A percentile compares a stretch with the other conserved stretches of the same genome.
These are phyloP conservation scores for Dactylonectria estremocensis DNA, from an alignment of 2,329 filamentous ascomycete species.

Conservation along the genomic window DNA sequence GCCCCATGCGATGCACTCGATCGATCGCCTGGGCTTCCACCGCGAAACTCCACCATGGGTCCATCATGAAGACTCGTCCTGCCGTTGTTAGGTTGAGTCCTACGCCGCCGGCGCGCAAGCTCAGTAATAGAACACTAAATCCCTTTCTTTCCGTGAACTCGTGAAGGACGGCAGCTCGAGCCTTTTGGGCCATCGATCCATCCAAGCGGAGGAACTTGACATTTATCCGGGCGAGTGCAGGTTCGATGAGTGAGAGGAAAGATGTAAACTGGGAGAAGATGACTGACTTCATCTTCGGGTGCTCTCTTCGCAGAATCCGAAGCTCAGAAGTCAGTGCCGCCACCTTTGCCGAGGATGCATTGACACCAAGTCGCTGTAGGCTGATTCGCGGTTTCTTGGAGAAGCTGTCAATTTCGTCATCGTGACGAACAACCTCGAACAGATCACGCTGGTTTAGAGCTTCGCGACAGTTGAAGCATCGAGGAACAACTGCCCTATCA, in stretches of 20 bases:
- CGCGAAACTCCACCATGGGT: slow-evolving; percentile 99
- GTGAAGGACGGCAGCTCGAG: slow-evolving; percentile 82
- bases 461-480: slow-evolving; percentile 93
- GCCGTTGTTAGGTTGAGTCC: slow-evolving; percentile 93
- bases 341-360: slow-evolving; percentile 89
- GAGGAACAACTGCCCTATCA: slow-evolving; percentile 80
- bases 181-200: slow-evolving; percentile 89
- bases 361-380: slow-evolving; percentile 72
- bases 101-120: slow-evolving; percentile 90
- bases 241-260: slow-evolving; percentile 92
- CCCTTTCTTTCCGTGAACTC: slow-evolving; percentile 75
- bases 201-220: slow-evolving; percentile 91
- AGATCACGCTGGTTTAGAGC: slow-evolving; percentile 86
- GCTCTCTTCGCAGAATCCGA: slow-evolving; percentile 74
- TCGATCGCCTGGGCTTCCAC: slow-evolving; percentile 98
- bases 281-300: slow-evolving; percentile 86
- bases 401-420: slow-evolving; percentile 67
- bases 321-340: slow-evolving; percentile 84
- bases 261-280: slow-evolving; percentile 98
- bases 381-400: slow-evolving; percentile 68
- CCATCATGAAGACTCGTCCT: slow-evolving; percentile 97
- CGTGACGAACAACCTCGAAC: slow-evolving; percentile 91
- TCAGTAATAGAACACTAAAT: slow-evolving; percentile 85
- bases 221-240: slow-evolving; percentile 79
- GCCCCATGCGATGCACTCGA: slow-evolving; percentile 96